These are phyloP conservation scores for Pseudogymnoascus sp. DNA, from an alignment of 2,329 filamentous ascomycete species.

Conservation along the genomic window DNA sequence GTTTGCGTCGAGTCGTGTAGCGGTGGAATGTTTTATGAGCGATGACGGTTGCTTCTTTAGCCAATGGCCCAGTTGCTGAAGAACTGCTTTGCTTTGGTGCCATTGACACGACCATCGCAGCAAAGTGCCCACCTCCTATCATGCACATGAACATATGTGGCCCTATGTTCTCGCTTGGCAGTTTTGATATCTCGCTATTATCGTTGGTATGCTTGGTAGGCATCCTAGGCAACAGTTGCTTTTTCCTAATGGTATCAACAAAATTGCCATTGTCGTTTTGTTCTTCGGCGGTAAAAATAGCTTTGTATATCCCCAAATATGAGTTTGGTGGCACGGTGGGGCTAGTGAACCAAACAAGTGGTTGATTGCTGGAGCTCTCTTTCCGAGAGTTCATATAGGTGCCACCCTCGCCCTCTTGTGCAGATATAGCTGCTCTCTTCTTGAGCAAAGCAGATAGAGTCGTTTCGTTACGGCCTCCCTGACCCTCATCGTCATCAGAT, in stretches of 20 bases:
- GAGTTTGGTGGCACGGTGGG: slow-evolving; percentile 67
- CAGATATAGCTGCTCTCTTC: slow-evolving; percentile 69
- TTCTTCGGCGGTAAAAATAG: slow-evolving; percentile 69
- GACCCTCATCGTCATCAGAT: slow-evolving; percentile 59
- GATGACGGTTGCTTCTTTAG: slow-evolving; percentile 78
- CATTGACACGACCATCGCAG: slow-evolving; percentile 88
- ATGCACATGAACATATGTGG: slow-evolving; percentile 95
- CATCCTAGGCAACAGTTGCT: slow-evolving; percentile 64
- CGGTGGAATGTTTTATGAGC: slow-evolving; percentile 97
- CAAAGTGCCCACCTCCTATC: slow-evolving; percentile 97
- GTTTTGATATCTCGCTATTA: slow-evolving; percentile 51
- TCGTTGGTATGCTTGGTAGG: slow-evolving; percentile 42
- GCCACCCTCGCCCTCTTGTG: slow-evolving; percentile 42
- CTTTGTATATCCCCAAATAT: slow-evolving; percentile 79
- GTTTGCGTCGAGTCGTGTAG: slow-evolving; percentile 92
- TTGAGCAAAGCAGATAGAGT: slow-evolving; percentile 72
- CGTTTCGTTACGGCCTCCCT: slow-evolving; percentile 53
- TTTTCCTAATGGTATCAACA: slow-evolving; percentile 62
- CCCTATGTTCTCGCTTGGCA: slow-evolving; percentile 53
- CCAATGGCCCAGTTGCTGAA: slow-evolving; percentile 60
- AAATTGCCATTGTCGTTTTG: slow-evolving; percentile 56
- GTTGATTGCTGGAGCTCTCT: slow-evolving; percentile 58
- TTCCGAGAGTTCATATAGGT: slow-evolving; percentile 42
- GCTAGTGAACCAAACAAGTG: slow-evolving; percentile 80
- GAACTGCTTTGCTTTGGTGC: slow-evolving; percentile 72